Evolutionary conservation across 2,329 filamentous ascomycete genomes (phyloP).

Genomic region (Diaporthe batatas): DNA sequence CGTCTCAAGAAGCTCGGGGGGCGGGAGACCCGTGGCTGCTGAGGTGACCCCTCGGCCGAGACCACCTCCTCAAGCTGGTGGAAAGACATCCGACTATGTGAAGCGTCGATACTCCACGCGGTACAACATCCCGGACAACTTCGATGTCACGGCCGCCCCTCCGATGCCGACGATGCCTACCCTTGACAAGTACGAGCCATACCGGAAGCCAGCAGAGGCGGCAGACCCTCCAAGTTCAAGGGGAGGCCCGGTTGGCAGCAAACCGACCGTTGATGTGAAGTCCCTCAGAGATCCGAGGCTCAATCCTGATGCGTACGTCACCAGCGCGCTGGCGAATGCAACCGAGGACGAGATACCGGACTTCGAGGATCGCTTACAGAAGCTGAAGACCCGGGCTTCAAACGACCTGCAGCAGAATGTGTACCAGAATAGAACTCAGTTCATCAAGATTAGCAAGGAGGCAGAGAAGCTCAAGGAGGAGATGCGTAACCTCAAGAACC

Average conservation of each 20-base stretch:
- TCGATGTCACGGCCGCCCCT: constrained; percentile 73
- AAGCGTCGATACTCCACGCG: constrained; percentile 95
- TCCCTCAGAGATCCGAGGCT: constrained; percentile 85
- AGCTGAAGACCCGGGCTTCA: constrained; percentile 82
- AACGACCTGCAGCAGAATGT: constrained; percentile 94
- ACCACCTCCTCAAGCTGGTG: constrained; percentile 65
- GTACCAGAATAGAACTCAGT: constrained; percentile 96
- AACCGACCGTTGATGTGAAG: constrained; percentile 80
- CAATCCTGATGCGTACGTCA: constrained; percentile 64
- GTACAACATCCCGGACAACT: constrained; percentile 81
- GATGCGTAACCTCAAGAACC: constrained; percentile 89
- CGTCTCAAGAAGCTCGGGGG: constrained; percentile 52
- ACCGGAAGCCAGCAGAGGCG: constrained; percentile 46
- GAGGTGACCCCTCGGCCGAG: constrained; percentile 53
- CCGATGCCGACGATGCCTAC: constrained; percentile 78
- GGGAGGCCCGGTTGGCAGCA: constrained; percentile 61
- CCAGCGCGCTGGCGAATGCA: constrained; percentile 82
- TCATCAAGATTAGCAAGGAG: constrained; percentile 99
- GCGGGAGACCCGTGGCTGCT: constrained; percentile 47
- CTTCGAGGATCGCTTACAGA: constrained; percentile 81
- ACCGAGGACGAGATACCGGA: constrained; percentile 88
- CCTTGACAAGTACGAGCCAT: constrained; percentile 69
- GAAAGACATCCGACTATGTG: constrained; percentile 84
- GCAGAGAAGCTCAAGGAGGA: constrained; percentile 97
- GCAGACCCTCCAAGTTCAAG: constrained; percentile 44